Conservation (phyloP, 345 rosid genomes). For the Mallotus nudiflorus region DNA sequence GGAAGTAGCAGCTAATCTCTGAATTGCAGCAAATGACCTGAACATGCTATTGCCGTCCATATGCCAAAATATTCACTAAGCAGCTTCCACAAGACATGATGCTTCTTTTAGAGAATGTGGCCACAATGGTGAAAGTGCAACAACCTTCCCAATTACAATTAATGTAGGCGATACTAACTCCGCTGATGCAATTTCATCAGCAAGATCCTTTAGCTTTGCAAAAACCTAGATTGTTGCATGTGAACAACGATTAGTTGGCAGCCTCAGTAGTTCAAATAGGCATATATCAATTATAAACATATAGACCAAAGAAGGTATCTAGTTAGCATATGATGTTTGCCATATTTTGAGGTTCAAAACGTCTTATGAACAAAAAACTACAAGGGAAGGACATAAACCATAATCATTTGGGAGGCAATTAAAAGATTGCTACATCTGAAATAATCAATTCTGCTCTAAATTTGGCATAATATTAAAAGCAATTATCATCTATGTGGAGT, state of each 20-base stretch:
- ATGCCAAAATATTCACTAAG: neutral
- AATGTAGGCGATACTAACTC: conserved; percentile 78
- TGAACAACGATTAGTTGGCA: neutral
- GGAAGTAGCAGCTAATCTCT: neutral
- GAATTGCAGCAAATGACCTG: neutral
- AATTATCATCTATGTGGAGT: too few species aligned
- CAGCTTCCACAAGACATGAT: conserved; percentile 16
- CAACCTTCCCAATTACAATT: conserved; percentile 85
- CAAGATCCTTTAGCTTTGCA: conserved; percentile 76
- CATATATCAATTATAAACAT: neutral
- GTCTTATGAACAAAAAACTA: neutral
- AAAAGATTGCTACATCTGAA: too few species aligned
- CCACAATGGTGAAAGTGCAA: conserved; percentile 87
- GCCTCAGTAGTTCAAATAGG: neutral
- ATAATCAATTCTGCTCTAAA: too few species aligned
- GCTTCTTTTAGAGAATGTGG: conserved; percentile 36
- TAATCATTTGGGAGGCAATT: too few species aligned
- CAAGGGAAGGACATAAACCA: neutral
- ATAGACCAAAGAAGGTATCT: neutral
- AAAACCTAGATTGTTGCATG: conserved; percentile 54
- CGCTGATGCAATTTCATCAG: conserved; percentile 53
- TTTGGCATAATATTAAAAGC: too few species aligned
- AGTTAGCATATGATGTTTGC: too few species aligned
- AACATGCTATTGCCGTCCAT: neutral
- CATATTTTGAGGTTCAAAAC: neutral